Percentiles rank a stretch among this genome's conserved stretches.
Evolutionary conservation across 2,329 filamentous ascomycete genomes (phyloP).

Genomic region (Penicillium griseofulvum): DNA sequence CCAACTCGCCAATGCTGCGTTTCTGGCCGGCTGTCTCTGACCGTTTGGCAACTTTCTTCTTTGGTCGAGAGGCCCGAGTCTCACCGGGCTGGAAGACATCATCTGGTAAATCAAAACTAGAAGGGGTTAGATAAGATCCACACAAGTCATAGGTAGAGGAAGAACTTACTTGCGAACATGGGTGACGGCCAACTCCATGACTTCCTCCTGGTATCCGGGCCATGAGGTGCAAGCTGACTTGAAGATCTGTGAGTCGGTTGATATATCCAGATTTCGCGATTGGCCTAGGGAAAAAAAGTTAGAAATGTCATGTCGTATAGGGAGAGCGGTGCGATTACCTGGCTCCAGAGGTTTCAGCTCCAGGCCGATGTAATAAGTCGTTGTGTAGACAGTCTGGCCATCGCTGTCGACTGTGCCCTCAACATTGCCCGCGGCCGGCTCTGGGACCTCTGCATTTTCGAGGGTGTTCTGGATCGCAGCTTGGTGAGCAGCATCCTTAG

Average conservation of each 20-base stretch:
- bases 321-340: slow-evolving; percentile 52
- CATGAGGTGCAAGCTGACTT: slow-evolving; percentile 76
- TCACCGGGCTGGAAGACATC: slow-evolving; percentile 86
- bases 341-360: slow-evolving; percentile 70
- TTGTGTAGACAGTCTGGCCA: slow-evolving; percentile 68
- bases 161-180: slow-evolving; percentile 77
- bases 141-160: background rate
- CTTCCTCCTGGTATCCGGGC: slow-evolving; percentile 70
- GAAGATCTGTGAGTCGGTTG: slow-evolving; percentile 80
- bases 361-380: slow-evolving; percentile 91
- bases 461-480: slow-evolving; percentile 49
- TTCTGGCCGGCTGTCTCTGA: slow-evolving; percentile 37
- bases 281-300: slow-evolving; percentile 35
- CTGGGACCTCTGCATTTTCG: slow-evolving; percentile 40
- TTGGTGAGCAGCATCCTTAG: slow-evolving; percentile 49
- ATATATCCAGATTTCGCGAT: slow-evolving; percentile 52
- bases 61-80: slow-evolving; percentile 59
- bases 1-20: slow-evolving; percentile 40
- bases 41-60: slow-evolving; percentile 52
- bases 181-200: slow-evolving; percentile 76
- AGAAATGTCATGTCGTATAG: slow-evolving; percentile 30
- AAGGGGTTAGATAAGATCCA: slow-evolving; percentile 16
- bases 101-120: slow-evolving; percentile 79
- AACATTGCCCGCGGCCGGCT: slow-evolving; percentile 33
- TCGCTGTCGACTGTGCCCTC: slow-evolving; percentile 31